Percentiles rank a stretch among this genome's conserved stretches.
Conservation (phyloP, 768 basidiomycete species). For the Tephrocybe sp. region DNA sequence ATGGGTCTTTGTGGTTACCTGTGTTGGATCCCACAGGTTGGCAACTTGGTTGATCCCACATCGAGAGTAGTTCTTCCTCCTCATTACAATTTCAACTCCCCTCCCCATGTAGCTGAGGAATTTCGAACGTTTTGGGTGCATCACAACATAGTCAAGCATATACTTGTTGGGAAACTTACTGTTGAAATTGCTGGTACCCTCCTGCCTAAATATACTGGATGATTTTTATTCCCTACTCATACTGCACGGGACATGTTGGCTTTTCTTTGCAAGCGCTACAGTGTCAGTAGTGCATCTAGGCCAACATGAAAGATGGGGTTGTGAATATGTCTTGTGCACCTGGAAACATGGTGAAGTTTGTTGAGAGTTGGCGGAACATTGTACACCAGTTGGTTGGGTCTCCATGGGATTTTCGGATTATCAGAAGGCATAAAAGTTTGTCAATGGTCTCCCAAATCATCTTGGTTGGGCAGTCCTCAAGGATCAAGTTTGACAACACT, state of each 20-base stretch:
- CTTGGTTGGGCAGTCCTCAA: background rate
- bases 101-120: too few relatives aligned
- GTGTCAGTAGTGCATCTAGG: background rate
- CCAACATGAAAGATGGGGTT: background rate
- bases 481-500: background rate
- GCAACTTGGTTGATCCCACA: too few relatives aligned
- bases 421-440: background rate
- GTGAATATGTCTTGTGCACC: background rate
- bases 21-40: too few relatives aligned
- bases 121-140: background rate
- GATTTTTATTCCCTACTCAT: background rate
- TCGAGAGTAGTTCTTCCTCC: too few relatives aligned
- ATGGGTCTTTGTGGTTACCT: too few relatives aligned
- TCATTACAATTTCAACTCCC: too few relatives aligned
- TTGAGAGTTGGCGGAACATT: background rate
- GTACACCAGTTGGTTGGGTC: background rate
- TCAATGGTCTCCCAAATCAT: background rate
- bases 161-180: background rate
- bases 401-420: conserved; percentile 3
- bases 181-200: background rate
- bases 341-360: background rate
- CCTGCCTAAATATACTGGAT: background rate
- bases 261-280: background rate
- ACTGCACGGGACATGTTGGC: background rate
- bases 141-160: background rate